Conservation (phyloP, 257 asterid genomes). For the Solanum clarkiae region DNA sequence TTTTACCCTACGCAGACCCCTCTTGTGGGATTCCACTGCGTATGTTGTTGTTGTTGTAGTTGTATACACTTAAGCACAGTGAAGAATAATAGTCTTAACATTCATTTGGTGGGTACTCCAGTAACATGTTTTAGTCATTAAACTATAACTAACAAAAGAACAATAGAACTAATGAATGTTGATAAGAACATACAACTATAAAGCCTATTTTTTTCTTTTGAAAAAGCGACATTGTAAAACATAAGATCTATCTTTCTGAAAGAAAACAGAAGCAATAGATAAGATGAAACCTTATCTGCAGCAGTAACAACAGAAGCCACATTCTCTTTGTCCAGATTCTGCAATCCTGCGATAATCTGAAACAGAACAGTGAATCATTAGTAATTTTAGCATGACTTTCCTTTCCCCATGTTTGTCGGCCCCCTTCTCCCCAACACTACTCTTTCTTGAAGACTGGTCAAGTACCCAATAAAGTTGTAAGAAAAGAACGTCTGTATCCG, state of each 20-base stretch:
- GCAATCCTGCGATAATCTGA: conserved; percentile 83
- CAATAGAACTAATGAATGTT: neutral
- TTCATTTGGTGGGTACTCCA: neutral
- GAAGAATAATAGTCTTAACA: neutral
- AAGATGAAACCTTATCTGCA: conserved; percentile 63
- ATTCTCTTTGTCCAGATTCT: conserved; percentile 61
- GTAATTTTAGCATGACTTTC: neutral
- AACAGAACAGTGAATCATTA: neutral
- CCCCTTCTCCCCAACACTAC: neutral
- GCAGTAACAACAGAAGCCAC: conserved; percentile 88
- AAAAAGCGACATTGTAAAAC: neutral
- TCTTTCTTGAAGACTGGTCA: neutral
- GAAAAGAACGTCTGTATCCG: neutral
- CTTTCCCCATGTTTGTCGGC: neutral
- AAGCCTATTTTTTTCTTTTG: neutral
- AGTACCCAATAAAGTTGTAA: neutral
- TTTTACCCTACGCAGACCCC: no score
- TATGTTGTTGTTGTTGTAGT: no score
- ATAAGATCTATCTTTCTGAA: neutral
- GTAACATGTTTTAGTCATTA: neutral
- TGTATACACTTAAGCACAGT: neutral
- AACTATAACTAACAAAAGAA: neutral
- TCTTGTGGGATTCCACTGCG: no score
- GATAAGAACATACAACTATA: neutral
- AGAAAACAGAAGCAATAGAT: neutral